A percentile compares a stretch with the other conserved stretches of the same genome.
These are phyloP conservation scores for Coccinonectria pachysandricola DNA, from an alignment of 2,329 filamentous ascomycete genomes.

Conservation along the genomic window DNA sequence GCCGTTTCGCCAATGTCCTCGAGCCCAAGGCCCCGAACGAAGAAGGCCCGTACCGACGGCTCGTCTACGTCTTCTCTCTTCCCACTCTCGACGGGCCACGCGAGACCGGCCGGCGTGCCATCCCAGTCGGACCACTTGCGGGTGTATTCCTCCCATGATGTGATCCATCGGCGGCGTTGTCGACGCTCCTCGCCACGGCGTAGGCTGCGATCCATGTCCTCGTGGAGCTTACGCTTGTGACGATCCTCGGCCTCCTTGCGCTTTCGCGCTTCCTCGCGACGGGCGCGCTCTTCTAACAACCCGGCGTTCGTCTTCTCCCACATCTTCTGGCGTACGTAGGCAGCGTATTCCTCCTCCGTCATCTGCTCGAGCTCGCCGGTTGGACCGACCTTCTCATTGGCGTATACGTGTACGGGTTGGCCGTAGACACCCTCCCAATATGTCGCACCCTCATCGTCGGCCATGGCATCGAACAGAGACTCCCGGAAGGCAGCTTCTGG, in stretches of 20 bases:
- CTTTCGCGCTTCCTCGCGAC: conserved; percentile 42
- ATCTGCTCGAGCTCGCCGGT: conserved; percentile 64
- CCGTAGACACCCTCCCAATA: conserved; percentile 98
- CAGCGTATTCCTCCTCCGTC: conserved; percentile 86
- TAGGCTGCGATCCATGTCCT: conserved; percentile 60
- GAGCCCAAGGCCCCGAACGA: conserved; percentile 39
- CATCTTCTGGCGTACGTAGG: conserved; percentile 79
- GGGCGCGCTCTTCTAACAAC: conserved; percentile 63
- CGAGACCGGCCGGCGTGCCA: conserved; percentile 29
- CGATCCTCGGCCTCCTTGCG: conserved; percentile 42
- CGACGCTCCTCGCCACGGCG: conserved; percentile 55
- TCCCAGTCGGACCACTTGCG: conserved; percentile 51
- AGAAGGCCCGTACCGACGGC: conserved; percentile 58
- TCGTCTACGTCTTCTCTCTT: conserved; percentile 42
- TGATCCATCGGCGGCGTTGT: conserved; percentile 41
- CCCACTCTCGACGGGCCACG: conserved; percentile 66
- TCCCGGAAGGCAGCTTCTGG: conserved; percentile 76
- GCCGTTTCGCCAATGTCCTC: conserved; percentile 34
- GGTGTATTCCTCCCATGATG: conserved; percentile 55
- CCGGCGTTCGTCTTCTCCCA: conserved; percentile 91
- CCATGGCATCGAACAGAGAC: conserved; percentile 92
- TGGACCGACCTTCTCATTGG: conserved; percentile 34
- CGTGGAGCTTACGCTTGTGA: conserved; percentile 41
- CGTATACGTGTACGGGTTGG: conserved; percentile 80
- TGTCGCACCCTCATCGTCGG: conserved; percentile 87